Conservation (phyloP, 1,284 basidiomycete species). For the Malassezia psittaci region DNA sequence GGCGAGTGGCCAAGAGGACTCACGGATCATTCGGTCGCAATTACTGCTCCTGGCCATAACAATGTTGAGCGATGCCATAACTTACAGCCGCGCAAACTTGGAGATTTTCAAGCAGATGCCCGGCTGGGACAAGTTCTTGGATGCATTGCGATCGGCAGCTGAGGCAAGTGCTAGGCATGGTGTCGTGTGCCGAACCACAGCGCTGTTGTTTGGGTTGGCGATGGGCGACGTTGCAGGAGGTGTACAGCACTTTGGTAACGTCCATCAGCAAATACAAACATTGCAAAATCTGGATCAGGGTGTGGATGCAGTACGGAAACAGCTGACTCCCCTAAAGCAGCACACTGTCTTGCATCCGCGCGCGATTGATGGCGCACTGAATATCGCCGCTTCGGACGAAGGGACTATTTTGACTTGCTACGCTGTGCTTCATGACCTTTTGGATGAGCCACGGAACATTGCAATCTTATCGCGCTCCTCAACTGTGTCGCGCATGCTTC, state of each 20-base stretch:
- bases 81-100: conserved; percentile 25
- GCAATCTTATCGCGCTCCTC: conserved; percentile 9
- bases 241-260: conserved; percentile 15
- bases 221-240: conserved; percentile 27
- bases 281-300: not conserved
- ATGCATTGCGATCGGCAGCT: conserved; percentile 15
- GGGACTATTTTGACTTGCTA: not conserved
- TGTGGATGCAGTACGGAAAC: not conserved
- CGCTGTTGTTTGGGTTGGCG: conserved; percentile 27
- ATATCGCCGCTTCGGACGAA: not conserved
- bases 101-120: conserved; percentile 24
- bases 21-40: conserved; percentile 4
- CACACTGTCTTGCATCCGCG: conserved; percentile 6
- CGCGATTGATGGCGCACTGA: not conserved
- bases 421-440: not conserved
- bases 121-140: conserved; percentile 28
- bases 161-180: not conserved
- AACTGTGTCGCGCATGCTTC: conserved; percentile 4
- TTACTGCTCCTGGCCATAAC: conserved; percentile 31
- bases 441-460: not conserved
- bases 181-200: conserved; percentile 20
- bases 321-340: not conserved
- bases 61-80: conserved; percentile 29
- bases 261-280: not conserved
- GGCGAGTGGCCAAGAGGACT: not conserved